Conservation (phyloP, 495 filamentous ascomycete genomes). For the Penicillium canescens region DNA sequence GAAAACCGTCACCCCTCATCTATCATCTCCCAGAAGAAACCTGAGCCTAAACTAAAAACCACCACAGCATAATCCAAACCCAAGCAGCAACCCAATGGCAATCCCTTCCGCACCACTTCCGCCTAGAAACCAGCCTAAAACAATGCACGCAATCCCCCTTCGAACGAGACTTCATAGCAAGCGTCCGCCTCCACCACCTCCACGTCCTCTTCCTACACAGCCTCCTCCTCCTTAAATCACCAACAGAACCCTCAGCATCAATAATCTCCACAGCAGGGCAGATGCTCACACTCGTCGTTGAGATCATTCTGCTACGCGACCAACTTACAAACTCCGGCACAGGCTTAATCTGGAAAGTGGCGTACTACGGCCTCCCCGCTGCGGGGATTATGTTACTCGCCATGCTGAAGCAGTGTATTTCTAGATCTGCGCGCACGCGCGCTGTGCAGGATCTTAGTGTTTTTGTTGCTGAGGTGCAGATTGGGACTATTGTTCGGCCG, state of each 20-base stretch:
- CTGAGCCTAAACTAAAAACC: background rate
- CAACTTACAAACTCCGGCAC: slow-evolving; percentile 42
- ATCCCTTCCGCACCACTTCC: slow-evolving; percentile 27
- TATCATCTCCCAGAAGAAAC: background rate
- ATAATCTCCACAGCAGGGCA: slow-evolving; percentile 33
- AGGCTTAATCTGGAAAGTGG: slow-evolving; percentile 45
- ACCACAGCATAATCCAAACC: slow-evolving; percentile 21
- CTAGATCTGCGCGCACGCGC: slow-evolving; percentile 21
- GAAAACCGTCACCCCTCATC: background rate
- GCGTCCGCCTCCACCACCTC: slow-evolving; percentile 40
- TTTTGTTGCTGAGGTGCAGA: slow-evolving; percentile 39
- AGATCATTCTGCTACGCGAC: slow-evolving; percentile 37
- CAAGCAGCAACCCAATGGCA: slow-evolving; percentile 29
- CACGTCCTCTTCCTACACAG: slow-evolving; percentile 42
- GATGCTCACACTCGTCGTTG: slow-evolving; percentile 39
- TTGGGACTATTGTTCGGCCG: slow-evolving; percentile 31
- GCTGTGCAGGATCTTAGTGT: slow-evolving; percentile 36
- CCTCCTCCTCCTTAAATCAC: slow-evolving; percentile 29
- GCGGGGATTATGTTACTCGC: slow-evolving; percentile 41
- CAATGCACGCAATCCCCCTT: slow-evolving; percentile 26
- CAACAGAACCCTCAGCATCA: slow-evolving; percentile 31
- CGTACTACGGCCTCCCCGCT: slow-evolving; percentile 42
- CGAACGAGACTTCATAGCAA: slow-evolving; percentile 35
- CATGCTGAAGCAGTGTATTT: slow-evolving; percentile 27
- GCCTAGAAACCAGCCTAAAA: slow-evolving; percentile 28